A percentile compares a stretch with the other conserved stretches of the same genome.
Evolutionary conservation across 352 stramenopile species (phyloP).

Genomic region (Globisporangium spiculum): DNA sequence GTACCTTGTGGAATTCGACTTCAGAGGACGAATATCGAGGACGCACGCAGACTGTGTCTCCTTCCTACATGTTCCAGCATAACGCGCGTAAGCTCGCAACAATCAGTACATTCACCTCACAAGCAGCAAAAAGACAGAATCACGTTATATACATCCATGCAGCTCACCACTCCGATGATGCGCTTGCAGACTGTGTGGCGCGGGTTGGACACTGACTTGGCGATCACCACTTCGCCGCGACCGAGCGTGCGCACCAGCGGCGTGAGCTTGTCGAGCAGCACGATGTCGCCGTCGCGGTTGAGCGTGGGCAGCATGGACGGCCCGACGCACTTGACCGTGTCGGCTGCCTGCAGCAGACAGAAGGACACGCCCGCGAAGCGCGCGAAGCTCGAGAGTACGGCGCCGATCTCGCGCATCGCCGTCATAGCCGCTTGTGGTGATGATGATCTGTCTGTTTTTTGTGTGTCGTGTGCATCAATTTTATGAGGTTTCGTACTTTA

Average conservation of each 20-base stretch:
- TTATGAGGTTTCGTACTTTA: background rate
- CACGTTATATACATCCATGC: background rate
- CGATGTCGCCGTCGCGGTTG: constrained; percentile 87
- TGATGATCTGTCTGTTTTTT: background rate
- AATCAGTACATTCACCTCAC: background rate
- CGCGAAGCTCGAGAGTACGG: constrained; percentile 62
- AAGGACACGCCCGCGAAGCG: constrained; percentile 74
- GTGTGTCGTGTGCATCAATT: background rate
- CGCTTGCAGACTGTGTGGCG: constrained; percentile 89
- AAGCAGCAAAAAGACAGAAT: background rate
- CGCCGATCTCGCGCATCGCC: constrained; percentile 36
- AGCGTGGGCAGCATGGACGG: constrained; percentile 91
- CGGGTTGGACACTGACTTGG: constrained; percentile 83
- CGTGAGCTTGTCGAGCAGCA: constrained; percentile 88
- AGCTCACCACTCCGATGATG: constrained; percentile 66
- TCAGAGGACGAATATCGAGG: constrained; percentile 68
- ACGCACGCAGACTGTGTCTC: constrained; percentile 74
- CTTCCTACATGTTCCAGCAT: constrained; percentile 34
- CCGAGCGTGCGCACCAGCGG: constrained; percentile 58
- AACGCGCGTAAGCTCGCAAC: background rate
- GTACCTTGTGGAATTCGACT: constrained; percentile 73
- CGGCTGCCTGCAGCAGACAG: constrained; percentile 63
- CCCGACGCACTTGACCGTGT: constrained; percentile 86
- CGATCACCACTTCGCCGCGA: constrained; percentile 86
- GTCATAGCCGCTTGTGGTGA: constrained; percentile 9